Conservation (phyloP, 176 grass and related monocot genomes). For the Aegilops sharonensis region DNA sequence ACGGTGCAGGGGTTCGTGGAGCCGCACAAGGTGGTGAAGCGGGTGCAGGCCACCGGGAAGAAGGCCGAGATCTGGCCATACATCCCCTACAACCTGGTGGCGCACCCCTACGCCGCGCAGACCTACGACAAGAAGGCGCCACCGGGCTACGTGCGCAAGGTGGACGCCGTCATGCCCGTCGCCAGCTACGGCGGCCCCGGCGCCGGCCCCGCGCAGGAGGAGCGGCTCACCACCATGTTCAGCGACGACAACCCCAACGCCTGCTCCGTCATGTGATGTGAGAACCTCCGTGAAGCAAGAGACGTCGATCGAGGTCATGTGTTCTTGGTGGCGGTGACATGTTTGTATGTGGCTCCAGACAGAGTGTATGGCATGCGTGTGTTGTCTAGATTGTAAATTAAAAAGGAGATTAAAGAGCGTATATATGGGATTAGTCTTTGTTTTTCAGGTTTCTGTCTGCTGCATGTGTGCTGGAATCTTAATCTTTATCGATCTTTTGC, state of each 20-base stretch:
- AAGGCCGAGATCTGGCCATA: slow-evolving; percentile 97
- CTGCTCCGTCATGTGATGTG: slow-evolving; percentile 98
- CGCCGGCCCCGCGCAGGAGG: slow-evolving; percentile 40
- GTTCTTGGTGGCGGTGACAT: slow-evolving; percentile 3
- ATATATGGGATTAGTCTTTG: not conserved
- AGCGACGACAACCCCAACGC: slow-evolving; percentile 97
- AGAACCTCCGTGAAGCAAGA: slow-evolving; percentile 3
- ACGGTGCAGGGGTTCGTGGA: slow-evolving; percentile 82
- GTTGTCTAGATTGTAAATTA: not conserved
- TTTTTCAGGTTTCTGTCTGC: not conserved
- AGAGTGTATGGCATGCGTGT: not conserved
- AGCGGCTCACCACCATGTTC: slow-evolving; percentile 73
- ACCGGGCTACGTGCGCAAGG: slow-evolving; percentile 76
- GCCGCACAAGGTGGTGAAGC: slow-evolving; percentile 73
- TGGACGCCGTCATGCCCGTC: slow-evolving; percentile 54
- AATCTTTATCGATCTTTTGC: not conserved
- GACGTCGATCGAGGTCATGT: not conserved
- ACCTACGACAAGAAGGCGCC: slow-evolving; percentile 82
- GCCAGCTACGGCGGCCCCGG: slow-evolving; percentile 48
- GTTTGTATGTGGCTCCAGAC: not conserved
- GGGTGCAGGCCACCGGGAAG: slow-evolving; percentile 85
- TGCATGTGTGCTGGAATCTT: slow-evolving; percentile 38
- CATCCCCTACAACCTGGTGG: slow-evolving; percentile 79
- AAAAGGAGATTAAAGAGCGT: not conserved
- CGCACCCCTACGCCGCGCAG: slow-evolving; percentile 59